Conservation (phyloP, 441 rosid species). For the Brassica balearica region DNA sequence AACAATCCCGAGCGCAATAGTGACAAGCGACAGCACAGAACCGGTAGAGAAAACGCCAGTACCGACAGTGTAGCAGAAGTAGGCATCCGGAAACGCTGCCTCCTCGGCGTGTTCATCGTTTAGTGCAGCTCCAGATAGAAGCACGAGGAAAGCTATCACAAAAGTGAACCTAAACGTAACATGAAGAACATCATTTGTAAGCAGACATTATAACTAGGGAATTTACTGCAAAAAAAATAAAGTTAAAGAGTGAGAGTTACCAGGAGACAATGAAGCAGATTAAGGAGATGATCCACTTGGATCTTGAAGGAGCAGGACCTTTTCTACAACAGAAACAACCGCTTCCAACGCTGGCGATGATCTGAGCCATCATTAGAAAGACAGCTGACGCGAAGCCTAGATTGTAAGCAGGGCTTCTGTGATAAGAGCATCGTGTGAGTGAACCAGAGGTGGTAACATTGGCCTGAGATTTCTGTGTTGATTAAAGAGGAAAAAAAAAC, state of each 20-base stretch:
- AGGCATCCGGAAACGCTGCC: constrained; percentile 52
- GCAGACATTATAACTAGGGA: too few relatives aligned
- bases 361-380: constrained; percentile 75
- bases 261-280: constrained; percentile 78
- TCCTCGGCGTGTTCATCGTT: constrained; percentile 71
- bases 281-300: constrained; percentile 69
- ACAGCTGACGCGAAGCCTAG: constrained; percentile 82
- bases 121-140: constrained; percentile 83
- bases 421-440: constrained; percentile 64
- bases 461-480: constrained; percentile 70
- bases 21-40: constrained; percentile 63
- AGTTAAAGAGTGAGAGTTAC: constrained; percentile 45
- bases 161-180: constrained; percentile 73
- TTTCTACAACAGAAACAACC: constrained; percentile 87
- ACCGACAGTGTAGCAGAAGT: constrained; percentile 81
- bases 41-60: constrained; percentile 88
- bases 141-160: constrained; percentile 71
- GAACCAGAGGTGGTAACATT: constrained; percentile 47
- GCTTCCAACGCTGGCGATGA: constrained; percentile 60
- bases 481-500: not conserved
- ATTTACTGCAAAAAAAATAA: not conserved
- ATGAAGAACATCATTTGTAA: too few relatives aligned
- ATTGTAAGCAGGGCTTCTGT: constrained; percentile 74
- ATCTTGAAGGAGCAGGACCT: constrained; percentile 54
- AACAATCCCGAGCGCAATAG: constrained; percentile 67